phyloP scores from a whole-genome alignment of 148 eudicot species.

The Vaccinium vitisidaea region DNA sequence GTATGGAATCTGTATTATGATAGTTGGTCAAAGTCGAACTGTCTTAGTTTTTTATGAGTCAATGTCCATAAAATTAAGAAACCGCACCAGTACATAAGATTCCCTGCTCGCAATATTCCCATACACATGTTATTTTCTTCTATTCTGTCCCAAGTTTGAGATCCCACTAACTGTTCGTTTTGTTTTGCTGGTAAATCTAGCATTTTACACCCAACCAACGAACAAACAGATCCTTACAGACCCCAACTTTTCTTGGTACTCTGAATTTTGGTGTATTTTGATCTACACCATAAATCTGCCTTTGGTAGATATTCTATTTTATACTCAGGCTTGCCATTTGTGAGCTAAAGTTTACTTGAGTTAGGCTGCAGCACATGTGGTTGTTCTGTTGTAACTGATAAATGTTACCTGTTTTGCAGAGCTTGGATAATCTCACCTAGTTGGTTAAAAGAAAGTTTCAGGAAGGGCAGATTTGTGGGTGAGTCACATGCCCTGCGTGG shows the following conservation, averaged over 20 bases:
- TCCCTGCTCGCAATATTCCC: background rate
- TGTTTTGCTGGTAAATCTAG: too few species aligned
- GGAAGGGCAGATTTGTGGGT: slow-evolving; percentile 76
- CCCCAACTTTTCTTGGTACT: background rate
- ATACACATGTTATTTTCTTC: background rate
- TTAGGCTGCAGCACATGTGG: background rate
- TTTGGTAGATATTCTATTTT: background rate
- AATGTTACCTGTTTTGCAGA: slow-evolving; percentile 34
- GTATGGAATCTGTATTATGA: background rate
- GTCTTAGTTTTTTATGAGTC: background rate
- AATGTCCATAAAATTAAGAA: background rate
- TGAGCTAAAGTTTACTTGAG: background rate
- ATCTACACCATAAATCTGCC: background rate
- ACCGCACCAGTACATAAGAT: background rate
- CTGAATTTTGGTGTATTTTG: background rate
- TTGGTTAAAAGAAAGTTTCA: slow-evolving; percentile 84
- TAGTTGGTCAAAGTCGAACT: background rate
- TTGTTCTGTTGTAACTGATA: slow-evolving; percentile 3
- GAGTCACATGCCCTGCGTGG: slow-evolving; percentile 21
- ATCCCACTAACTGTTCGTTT: background rate
- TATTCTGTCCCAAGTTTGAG: background rate
- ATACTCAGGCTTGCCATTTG: background rate
- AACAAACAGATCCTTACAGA: background rate
- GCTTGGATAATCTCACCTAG: slow-evolving; percentile 85
- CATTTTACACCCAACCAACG: too few species aligned